Evolutionary conservation across 1,284 basidiomycete species (phyloP), one percentile per base, ranked within the genome.

Genomic region (Trichosporon ovoides): DNA sequence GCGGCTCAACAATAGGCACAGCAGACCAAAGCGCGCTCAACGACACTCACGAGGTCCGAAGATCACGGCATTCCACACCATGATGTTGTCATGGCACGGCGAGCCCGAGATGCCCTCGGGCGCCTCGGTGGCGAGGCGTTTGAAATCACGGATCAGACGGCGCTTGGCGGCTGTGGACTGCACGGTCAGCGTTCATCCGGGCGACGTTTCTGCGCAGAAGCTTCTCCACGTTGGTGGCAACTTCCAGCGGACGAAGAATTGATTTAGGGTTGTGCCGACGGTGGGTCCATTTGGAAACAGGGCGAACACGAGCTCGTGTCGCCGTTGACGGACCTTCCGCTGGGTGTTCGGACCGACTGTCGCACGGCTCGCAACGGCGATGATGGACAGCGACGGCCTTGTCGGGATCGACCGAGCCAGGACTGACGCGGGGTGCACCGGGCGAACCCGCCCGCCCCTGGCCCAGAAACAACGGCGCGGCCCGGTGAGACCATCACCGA

Each of bases 61-160:
- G 67, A 98, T 98, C 65, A 98, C 95, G 2, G 95, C 95, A 72
- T 98, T 98, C 95, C 95, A 98, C 12, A 98, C 82, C 91, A 98
- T 95, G 76, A 98, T 95, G 75, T 98, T 98, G 77, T 98, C 95
- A 0, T 91, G 87, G 74, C 91, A 94, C 70, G 95, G 95, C 66
- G 91, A 93, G 24, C 95, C 95, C 13, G 91, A 94, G 68, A 98
- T 93, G 11, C 95, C 95, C 58, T 91, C 88, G 1, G 95, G 95
- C 4, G 95, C 93, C 74, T 98, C 95, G 16, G 86, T 87, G 38
- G 91, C 91, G 35, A 98, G 83, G 36, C 92, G 84, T 80, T 97
- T 98, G 79, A 98, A 98, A 80, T 97, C 93, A 60, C 93, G 87
- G 66, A 97, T 93, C 60, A 95, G 86, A 57, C 92, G 87, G 71